Conservation (phyloP, 139 green algal genomes). For the Chlamydomonas incerta region DNA sequence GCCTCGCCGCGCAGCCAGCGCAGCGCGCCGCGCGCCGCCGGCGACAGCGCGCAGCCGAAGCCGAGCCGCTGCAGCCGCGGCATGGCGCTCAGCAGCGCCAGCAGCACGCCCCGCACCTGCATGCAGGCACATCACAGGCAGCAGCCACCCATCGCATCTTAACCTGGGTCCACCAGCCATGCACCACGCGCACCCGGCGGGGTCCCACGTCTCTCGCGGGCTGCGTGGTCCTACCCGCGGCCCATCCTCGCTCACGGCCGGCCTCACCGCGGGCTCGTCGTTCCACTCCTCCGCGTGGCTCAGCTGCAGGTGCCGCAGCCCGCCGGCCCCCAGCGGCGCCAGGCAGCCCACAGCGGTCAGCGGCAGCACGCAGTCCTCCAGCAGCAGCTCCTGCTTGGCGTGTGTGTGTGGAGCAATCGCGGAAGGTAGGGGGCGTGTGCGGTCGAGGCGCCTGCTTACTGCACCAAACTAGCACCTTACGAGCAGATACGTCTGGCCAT, state of each 20-base stretch:
- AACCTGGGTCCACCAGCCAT: no score
- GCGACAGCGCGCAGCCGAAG: conserved; percentile 7
- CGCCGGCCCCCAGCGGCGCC: not conserved
- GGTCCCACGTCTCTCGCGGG: no score
- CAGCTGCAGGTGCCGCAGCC: not conserved
- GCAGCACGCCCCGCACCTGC: not conserved
- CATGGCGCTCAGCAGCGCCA: not conserved
- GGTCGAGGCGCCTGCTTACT: no score
- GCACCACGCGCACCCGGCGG: no score
- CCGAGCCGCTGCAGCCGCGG: not conserved
- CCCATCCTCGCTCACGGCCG: no score
- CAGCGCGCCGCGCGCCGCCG: not conserved
- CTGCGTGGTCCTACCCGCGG: no score
- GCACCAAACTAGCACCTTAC: no score
- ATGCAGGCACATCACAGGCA: no score
- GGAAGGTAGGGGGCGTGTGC: no score
- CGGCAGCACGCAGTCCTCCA: conserved; percentile 9
- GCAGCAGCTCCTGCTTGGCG: not conserved
- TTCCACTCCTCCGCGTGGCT: conserved; percentile 2
- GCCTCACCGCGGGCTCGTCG: not conserved
- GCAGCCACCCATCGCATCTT: no score
- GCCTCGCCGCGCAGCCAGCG: not conserved
- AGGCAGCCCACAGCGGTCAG: not conserved
- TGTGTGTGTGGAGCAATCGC: no score
- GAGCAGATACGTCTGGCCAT: no score